A percentile compares a stretch with the other conserved stretches of the same genome.
Evolutionary conservation across 345 rosid genomes (phyloP).

Genomic region (Luvunga scandens): DNA sequence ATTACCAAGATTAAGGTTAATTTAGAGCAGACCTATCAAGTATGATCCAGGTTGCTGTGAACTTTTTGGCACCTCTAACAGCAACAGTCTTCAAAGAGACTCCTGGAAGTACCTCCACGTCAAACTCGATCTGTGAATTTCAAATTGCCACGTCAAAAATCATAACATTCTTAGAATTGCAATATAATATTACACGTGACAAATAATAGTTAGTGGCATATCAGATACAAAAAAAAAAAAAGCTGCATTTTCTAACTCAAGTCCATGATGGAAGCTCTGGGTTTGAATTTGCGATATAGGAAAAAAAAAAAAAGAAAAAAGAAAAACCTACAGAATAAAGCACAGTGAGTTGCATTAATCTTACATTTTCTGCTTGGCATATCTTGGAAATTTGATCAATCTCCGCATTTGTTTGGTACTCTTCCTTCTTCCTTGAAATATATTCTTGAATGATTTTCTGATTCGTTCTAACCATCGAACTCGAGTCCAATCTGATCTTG

Average conservation of each 20-base stretch:
- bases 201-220: too few species aligned
- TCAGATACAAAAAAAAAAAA: too few species aligned
- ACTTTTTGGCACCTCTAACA: conserved; percentile 29
- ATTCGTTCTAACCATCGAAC: conserved; percentile 43
- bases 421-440: conserved; percentile 40
- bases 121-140: conserved; percentile 40
- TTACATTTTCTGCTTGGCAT: conserved; percentile 41
- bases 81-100: conserved; percentile 33
- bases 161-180: too few species aligned
- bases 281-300: too few species aligned
- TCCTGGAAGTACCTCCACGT: conserved; percentile 39
- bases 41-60: conserved; percentile 51
- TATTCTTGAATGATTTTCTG: conserved; percentile 37
- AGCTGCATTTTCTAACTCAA: too few species aligned
- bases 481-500: conserved; percentile 43
- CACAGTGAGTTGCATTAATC: not conserved
- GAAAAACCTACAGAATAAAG: too few species aligned
- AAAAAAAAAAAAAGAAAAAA: too few species aligned
- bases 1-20: not conserved
- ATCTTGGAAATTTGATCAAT: conserved; percentile 28
- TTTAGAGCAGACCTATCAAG: conserved; percentile 50
- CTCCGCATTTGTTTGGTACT: conserved; percentile 37
- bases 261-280: too few species aligned
- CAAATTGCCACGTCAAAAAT: not conserved
- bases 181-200: too few species aligned